Base-by-base conservation (phyloP, 495 filamentous ascomycete genomes). In the Aspergillus indologenus region DNA sequence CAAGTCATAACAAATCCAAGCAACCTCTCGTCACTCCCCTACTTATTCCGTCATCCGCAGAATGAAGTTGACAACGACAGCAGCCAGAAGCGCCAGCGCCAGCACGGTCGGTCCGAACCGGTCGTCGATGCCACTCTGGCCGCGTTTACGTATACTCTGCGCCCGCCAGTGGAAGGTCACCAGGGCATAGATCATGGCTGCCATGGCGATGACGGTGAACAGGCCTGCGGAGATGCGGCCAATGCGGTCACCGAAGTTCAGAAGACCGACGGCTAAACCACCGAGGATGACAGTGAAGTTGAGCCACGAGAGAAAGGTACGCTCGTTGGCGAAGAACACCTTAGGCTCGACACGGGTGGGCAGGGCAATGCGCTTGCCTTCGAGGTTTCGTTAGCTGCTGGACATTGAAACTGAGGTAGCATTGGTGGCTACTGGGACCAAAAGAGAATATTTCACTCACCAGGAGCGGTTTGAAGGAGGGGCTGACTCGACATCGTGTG, bases 261-360 rank as follows among this genome's bases (percentile, higher is more conserved):
- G 83, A 60, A 99, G 90, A 54, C 95, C 94, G 57, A 98, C 87
- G 23, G 92, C 93, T 52, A 99, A 85, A 54, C 93, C 92, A 66
- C 94, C 94, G 45, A 99, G 86, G 72, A 99, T 92, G 68, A 98
- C 93, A 69, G 90, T 94, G 83, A 98, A 98, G 81, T 98, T 98
- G 65, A 99, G 89, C 95, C 95, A 99, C 69, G 90, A 94, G 67
- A 99, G 86, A 68, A 98, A 99, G 44, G 94, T 99, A 53, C 94
- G 92, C 80, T 99, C 94, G 80, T 98, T 98, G 73, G 94, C 94
- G 82, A 99, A 99, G 86, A 98, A 99, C 77, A 98, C 94, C 75
- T 99, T 99, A 43, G 94, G 94, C 72, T 99, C 94, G 74, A 99
- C 92, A 61, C 94, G 92, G 45, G 92, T 96, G 54, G 94, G 94